phyloP scores from a whole-genome alignment of 1,284 basidiomycete species.

The Earliella scabrosa region DNA sequence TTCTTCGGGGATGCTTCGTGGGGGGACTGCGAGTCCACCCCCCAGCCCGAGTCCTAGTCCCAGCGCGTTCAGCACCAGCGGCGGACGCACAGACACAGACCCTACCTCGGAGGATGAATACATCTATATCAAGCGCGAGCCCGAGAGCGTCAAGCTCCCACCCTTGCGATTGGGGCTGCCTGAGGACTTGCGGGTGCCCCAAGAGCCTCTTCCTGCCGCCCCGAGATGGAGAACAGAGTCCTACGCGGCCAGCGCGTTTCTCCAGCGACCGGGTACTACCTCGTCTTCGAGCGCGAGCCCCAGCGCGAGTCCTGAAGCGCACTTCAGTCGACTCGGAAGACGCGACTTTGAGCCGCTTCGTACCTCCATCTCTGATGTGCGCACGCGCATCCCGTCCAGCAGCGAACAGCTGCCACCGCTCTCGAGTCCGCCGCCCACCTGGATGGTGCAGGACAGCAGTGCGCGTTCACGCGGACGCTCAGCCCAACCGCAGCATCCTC shows the following conservation, averaged over 20 bases:
- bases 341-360: background rate
- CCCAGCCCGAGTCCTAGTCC: slow-evolving; percentile 20
- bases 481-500: background rate
- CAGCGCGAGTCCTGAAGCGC: background rate
- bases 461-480: slow-evolving; percentile 1
- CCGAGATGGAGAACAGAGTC: no score
- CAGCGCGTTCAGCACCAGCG: slow-evolving; percentile 9
- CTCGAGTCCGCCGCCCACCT: background rate
- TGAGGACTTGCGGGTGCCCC: background rate
- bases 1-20: background rate
- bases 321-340: background rate
- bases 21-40: slow-evolving; percentile 11
- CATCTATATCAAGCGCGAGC: slow-evolving; percentile 9
- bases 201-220: no score
- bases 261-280: no score
- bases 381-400: slow-evolving; percentile 2
- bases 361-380: slow-evolving; percentile 2
- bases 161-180: slow-evolving; percentile 1
- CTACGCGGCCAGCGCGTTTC: no score
- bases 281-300: background rate
- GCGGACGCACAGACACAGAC: slow-evolving; percentile 16
- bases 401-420: background rate
- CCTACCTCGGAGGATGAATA: slow-evolving; percentile 18
- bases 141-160: slow-evolving; percentile 3
- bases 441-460: background rate